Conservation (phyloP, 1,139 yeast genomes). For the Candida sanyaensis region DNA sequence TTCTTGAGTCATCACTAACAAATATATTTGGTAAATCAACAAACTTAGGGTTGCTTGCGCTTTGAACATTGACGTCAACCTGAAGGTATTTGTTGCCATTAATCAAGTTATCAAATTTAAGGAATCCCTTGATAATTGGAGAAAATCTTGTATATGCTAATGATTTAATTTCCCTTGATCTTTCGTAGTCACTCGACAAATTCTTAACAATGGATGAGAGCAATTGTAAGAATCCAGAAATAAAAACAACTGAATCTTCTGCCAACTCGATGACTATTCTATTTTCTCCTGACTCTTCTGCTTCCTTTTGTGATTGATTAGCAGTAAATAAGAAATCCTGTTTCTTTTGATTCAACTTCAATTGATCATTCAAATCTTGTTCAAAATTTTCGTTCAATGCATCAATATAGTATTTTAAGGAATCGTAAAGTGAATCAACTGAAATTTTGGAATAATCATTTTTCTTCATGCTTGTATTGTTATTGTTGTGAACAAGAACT, state of each 20-base stretch:
- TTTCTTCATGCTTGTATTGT: conserved; percentile 27
- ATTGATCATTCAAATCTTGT: conserved; percentile 33
- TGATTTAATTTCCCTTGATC: conserved; percentile 30
- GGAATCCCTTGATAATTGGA: conserved; percentile 38
- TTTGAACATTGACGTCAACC: conserved; percentile 17
- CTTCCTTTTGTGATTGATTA: conserved; percentile 16
- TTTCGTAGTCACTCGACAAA: conserved; percentile 23
- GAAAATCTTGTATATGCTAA: conserved; percentile 36
- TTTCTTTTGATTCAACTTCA: conserved; percentile 34
- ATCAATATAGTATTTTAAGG: conserved; percentile 56
- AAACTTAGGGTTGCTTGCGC: conserved; percentile 17
- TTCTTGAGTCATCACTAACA: conserved; percentile 39
- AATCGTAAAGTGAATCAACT: conserved; percentile 59
- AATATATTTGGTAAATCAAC: conserved; percentile 27
- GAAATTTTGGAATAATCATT: conserved; percentile 51
- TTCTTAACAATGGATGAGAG: conserved; percentile 38
- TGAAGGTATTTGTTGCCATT: conserved; percentile 21
- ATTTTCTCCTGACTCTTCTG: conserved; percentile 18
- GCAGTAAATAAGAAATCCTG: conserved; percentile 39
- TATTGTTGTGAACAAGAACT: conserved; percentile 33
- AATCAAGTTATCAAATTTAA: conserved; percentile 44
- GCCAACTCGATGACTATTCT: conserved; percentile 57
- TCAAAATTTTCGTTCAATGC: conserved; percentile 49
- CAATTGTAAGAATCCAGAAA: conserved; percentile 66
- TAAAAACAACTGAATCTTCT: conserved; percentile 77